Percentiles rank a stretch among this genome's conserved stretches.
phyloP scores from a whole-genome alignment of 1,284 basidiomycete genomes.

The Meira nashicola region DNA sequence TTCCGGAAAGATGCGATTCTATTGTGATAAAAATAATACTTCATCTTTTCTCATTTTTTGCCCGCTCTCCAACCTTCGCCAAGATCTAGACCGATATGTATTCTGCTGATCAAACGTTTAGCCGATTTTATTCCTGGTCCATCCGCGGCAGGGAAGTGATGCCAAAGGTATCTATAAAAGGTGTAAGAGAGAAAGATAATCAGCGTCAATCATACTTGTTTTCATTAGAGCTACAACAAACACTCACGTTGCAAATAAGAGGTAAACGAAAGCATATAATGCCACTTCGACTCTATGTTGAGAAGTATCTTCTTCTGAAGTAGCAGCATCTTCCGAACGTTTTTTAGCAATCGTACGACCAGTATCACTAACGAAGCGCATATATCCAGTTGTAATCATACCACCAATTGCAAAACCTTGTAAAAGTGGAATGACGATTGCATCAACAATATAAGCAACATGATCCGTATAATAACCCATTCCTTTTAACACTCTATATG shows the following conservation, averaged over 20 bases:
- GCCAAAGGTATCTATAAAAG: slow-evolving; percentile 3
- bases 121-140: slow-evolving; percentile 1
- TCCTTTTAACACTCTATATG: slow-evolving; percentile 1
- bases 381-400: neutral
- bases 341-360: slow-evolving; percentile 1
- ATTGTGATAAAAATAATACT: neutral
- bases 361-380: neutral
- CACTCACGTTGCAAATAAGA: slow-evolving; percentile 10
- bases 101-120: neutral
- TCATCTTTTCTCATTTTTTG: neutral
- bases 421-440: neutral
- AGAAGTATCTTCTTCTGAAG: neutral
- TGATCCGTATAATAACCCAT: neutral
- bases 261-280: slow-evolving; percentile 6
- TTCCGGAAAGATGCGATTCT: neutral
- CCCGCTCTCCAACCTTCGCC: slow-evolving; percentile 1
- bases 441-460: slow-evolving; percentile 5
- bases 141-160: slow-evolving; percentile 7
- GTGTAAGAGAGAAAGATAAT: neutral
- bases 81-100: slow-evolving; percentile 3
- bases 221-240: neutral
- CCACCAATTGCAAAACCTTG: slow-evolving; percentile 5
- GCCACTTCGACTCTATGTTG: slow-evolving; percentile 7
- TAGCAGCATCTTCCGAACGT: slow-evolving; percentile 1
- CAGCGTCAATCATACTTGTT: neutral